Conservation (phyloP, 176 grass and related monocot species). For the Echinochloa phyllopogon region DNA sequence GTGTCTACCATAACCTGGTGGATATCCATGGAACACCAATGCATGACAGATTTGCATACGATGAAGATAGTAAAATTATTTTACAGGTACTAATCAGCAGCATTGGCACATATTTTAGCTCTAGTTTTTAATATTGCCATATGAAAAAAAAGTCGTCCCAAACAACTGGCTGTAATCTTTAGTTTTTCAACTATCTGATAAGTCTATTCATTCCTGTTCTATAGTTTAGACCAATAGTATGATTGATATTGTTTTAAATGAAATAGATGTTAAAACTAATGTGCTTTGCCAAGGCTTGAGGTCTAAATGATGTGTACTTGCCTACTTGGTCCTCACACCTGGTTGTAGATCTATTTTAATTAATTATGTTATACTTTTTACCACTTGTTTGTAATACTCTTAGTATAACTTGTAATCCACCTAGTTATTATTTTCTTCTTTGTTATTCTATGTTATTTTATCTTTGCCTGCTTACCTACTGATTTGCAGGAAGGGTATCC, state of each 20-base stretch:
- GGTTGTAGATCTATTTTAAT: neutral
- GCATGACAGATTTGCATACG: conserved; percentile 82
- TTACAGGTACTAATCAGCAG: conserved; percentile 68
- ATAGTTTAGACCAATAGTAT: conserved; percentile 8
- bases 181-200: neutral
- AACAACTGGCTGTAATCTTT: neutral
- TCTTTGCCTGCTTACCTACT: neutral
- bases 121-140: neutral
- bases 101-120: neutral
- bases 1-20: conserved; percentile 58
- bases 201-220: neutral
- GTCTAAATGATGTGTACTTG: conserved; percentile 1
- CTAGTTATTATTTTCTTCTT: conserved; percentile 5
- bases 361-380: neutral
- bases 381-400: neutral
- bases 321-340: conserved; percentile 28
- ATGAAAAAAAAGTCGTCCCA: neutral
- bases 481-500: conserved; percentile 81
- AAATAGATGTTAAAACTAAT: conserved; percentile 20
- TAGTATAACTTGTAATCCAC: neutral
- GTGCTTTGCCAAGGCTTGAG: conserved; percentile 6
- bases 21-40: conserved; percentile 68
- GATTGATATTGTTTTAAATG: neutral
- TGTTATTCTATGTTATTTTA: conserved; percentile 22
- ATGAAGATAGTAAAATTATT: conserved; percentile 67